phyloP scores from a whole-genome alignment of 805 yeast species.

The Torulaspora maleeae region DNA sequence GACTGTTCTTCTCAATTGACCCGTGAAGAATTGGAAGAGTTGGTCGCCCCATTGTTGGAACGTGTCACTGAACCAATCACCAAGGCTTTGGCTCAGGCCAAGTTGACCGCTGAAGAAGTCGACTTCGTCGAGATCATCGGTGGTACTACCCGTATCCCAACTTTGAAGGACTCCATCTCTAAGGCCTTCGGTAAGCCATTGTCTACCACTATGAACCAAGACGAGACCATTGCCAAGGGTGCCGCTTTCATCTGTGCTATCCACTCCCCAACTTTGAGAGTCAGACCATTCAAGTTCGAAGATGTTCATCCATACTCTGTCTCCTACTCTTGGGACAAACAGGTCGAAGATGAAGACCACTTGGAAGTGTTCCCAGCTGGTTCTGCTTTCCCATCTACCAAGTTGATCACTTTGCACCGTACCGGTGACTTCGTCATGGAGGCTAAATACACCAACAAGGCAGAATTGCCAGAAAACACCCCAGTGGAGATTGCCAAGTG shows the following conservation, averaged over 20 bases:
- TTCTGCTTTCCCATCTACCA: constrained; percentile 89
- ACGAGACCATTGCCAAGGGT: constrained; percentile 98
- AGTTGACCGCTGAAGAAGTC: constrained; percentile 63
- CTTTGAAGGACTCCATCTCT: constrained; percentile 73
- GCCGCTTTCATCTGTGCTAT: constrained; percentile 98
- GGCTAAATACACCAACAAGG: constrained; percentile 78
- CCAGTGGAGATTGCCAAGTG: constrained; percentile 69
- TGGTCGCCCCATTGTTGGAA: constrained; percentile 73
- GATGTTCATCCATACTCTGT: constrained; percentile 90
- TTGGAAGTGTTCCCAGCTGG: constrained; percentile 97
- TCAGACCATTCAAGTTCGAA: constrained; percentile 97
- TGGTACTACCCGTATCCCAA: constrained; percentile 97
- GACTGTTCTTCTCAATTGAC: constrained; percentile 86
- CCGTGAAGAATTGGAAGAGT: constrained; percentile 90
- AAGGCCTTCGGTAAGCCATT: constrained; percentile 79
- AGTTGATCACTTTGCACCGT: constrained; percentile 91
- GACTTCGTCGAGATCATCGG: constrained; percentile 95
- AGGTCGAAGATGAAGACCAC: constrained; percentile 84
- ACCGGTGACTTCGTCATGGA: constrained; percentile 78
- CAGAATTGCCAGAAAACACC: constrained; percentile 67
- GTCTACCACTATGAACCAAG: constrained; percentile 95
- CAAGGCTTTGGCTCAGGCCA: constrained; percentile 76
- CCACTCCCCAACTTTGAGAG: constrained; percentile 98
- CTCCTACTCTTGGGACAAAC: constrained; percentile 91
- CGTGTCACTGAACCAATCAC: constrained; percentile 75